Evolutionary conservation across 345 rosid genomes (phyloP).

Genomic region (Fremontodendron californicum): DNA sequence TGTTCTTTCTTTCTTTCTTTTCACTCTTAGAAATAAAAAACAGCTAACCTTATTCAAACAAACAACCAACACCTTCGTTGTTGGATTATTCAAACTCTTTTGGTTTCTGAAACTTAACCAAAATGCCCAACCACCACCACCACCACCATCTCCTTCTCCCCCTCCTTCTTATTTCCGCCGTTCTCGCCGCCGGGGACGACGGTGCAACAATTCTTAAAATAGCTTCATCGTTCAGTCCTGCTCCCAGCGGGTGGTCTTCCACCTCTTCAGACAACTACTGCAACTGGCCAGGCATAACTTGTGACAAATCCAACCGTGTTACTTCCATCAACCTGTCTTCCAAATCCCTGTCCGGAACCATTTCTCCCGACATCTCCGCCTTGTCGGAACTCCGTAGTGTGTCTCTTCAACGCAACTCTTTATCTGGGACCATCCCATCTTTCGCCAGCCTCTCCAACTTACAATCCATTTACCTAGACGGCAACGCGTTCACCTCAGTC

Average conservation of each 20-base stretch:
- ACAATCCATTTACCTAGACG: conserved; percentile 37
- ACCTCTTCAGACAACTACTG: conserved; percentile 37
- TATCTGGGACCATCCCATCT: conserved; percentile 60
- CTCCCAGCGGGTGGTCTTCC: conserved; percentile 59
- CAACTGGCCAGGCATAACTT: conserved; percentile 50
- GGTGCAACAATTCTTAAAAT: conserved; percentile 40
- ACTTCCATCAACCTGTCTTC: conserved; percentile 37
- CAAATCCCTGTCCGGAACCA: conserved; percentile 37
- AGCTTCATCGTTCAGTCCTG: conserved; percentile 38
- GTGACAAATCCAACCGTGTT: conserved; percentile 45
- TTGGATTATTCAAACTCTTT: neutral
- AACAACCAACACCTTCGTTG: neutral
- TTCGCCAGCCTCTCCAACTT: conserved; percentile 49
- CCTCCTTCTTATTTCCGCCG: conserved; percentile 20
- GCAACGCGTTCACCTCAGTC: conserved; percentile 53
- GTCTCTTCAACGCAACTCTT: conserved; percentile 43
- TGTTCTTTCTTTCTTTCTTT: neutral
- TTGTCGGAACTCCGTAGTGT: conserved; percentile 49
- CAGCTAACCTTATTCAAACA: neutral
- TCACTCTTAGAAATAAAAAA: neutral
- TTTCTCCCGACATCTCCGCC: conserved; percentile 48
- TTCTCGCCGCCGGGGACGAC: conserved; percentile 44
- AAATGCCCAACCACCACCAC: neutral
- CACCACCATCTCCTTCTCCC: conserved; percentile 1
- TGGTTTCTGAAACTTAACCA: neutral